Evolutionary conservation across 129 eudicot genomes (phyloP), one percentile per base, ranked within the genome.

Genomic region (Rutidosis leptorrhynchoides): DNA sequence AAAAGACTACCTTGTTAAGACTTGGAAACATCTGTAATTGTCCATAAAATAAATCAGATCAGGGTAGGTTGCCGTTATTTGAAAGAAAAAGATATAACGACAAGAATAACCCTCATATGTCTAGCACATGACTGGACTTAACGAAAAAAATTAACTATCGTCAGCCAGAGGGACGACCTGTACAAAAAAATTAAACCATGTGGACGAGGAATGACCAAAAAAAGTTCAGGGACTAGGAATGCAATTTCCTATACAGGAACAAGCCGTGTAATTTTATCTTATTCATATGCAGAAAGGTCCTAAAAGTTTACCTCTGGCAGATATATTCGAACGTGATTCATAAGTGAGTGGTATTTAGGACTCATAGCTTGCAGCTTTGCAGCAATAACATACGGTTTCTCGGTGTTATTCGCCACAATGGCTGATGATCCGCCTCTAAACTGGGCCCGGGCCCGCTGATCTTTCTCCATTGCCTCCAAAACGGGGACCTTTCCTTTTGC

Each of bases 401-500:
- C 96, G 1, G 86, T 86, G 25, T 84, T 83, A 75, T 81, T 84
- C 9, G 92, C 89, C 32, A 93, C 92, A 54, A 89, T 89, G 23
- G 92, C 95, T 15, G 89, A 79, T 52, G 95, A 87, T 27, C 99
- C 95, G 22, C 97, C 97, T 67, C 97, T 82, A 71, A 88, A 85
- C 72, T 78, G 85, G 35, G 96, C 81, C 27, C 99, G 58, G 7
- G 84, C 99, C 79, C 71, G 77, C 56, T 88, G 96, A 64, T 93
- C 98, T 52, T 93, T 93, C 81, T 93, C 98, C 96, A 93, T 93
- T 4, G 92, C 92, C 67, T 90, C 99, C 82, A 93, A 80, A 26
- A 89, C 96, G 0, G 96, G 95, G 28, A 88, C 87, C 58, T 93
- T 86, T 43, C 99, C 99, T 74, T 84, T 86, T 3, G 96, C 76